These are phyloP conservation scores for Spirogloea muscicola DNA, from an alignment of 139 green algal species.

Conservation along the genomic window DNA sequence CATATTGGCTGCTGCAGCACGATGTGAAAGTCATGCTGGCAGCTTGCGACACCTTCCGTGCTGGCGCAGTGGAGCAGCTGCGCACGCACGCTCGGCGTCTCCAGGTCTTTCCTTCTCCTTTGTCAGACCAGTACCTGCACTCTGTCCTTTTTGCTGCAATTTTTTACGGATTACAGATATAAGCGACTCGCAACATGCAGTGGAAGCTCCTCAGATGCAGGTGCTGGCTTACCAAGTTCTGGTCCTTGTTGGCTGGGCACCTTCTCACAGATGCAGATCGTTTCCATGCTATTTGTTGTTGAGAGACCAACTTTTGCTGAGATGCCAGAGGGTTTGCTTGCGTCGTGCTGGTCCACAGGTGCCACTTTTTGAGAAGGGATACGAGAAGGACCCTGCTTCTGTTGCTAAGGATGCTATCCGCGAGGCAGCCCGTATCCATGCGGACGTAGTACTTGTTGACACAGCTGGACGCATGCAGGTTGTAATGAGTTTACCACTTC, in stretches of 20 bases:
- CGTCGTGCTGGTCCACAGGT: constrained; percentile 60
- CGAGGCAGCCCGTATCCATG: constrained; percentile 68
- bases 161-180: too few relatives aligned
- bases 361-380: constrained; percentile 93
- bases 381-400: constrained; percentile 96
- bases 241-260: too few relatives aligned
- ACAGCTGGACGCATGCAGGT: constrained; percentile 86
- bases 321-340: too few relatives aligned
- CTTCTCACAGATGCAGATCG: too few relatives aligned
- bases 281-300: too few relatives aligned
- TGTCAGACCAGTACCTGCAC: neutral
- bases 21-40: constrained; percentile 80
- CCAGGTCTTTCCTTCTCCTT: constrained; percentile 29
- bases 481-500: too few relatives aligned
- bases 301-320: too few relatives aligned
- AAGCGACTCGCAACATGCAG: too few relatives aligned
- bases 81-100: constrained; percentile 88
- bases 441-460: constrained; percentile 96
- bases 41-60: constrained; percentile 96
- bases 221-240: too few relatives aligned
- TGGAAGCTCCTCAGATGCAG: too few relatives aligned
- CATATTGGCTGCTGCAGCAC: constrained; percentile 90
- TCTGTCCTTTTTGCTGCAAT: neutral
- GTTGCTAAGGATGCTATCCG: constrained; percentile 83
- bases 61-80: constrained; percentile 97